phyloP scores from a whole-genome alignment of 2,329 filamentous ascomycete genomes.

The Monosporascus sp. region DNA sequence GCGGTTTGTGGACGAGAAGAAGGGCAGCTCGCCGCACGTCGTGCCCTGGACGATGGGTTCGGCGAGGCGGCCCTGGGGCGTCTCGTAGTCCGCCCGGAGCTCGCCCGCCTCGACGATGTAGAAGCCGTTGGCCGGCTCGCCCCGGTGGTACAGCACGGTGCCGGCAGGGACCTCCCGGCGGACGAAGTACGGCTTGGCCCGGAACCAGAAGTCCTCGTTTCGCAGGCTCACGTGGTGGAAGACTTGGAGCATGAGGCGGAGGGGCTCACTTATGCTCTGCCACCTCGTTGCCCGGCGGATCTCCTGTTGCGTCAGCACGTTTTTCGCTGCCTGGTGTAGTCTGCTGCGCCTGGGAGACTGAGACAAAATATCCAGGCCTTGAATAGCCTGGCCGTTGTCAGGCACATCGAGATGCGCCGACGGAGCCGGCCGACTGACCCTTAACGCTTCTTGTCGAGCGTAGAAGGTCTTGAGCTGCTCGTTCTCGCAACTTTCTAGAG shows the following conservation, averaged over 20 bases:
- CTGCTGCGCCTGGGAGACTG: slow-evolving; percentile 78
- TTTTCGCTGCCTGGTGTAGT: slow-evolving; percentile 71
- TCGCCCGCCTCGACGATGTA: slow-evolving; percentile 89
- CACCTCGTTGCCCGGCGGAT: slow-evolving; percentile 60
- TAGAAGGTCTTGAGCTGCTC: slow-evolving; percentile 81
- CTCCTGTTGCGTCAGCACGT: slow-evolving; percentile 65
- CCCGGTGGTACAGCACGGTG: slow-evolving; percentile 70
- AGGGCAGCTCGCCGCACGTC: slow-evolving; percentile 91
- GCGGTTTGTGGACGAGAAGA: slow-evolving; percentile 84
- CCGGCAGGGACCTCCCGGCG: slow-evolving; percentile 63
- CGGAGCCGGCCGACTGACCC: slow-evolving; percentile 36
- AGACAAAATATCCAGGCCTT: slow-evolving; percentile 42
- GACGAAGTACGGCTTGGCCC: slow-evolving; percentile 68
- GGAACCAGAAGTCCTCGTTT: slow-evolving; percentile 96
- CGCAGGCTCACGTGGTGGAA: slow-evolving; percentile 81
- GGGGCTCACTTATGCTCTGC: slow-evolving; percentile 82
- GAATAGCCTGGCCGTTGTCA: slow-evolving; percentile 24
- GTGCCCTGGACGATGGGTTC: slow-evolving; percentile 93
- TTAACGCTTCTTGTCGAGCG: slow-evolving; percentile 59
- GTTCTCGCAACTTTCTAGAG: slow-evolving; percentile 91
- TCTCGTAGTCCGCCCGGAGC: slow-evolving; percentile 80
- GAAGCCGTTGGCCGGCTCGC: slow-evolving; percentile 74
- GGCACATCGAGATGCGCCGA: slow-evolving; percentile 47
- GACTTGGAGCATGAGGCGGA: slow-evolving; percentile 89
- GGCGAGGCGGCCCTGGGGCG: slow-evolving; percentile 82